Evolutionary conservation across 345 rosid genomes (phyloP).

Genomic region (Eucalyptus guilfoylei): DNA sequence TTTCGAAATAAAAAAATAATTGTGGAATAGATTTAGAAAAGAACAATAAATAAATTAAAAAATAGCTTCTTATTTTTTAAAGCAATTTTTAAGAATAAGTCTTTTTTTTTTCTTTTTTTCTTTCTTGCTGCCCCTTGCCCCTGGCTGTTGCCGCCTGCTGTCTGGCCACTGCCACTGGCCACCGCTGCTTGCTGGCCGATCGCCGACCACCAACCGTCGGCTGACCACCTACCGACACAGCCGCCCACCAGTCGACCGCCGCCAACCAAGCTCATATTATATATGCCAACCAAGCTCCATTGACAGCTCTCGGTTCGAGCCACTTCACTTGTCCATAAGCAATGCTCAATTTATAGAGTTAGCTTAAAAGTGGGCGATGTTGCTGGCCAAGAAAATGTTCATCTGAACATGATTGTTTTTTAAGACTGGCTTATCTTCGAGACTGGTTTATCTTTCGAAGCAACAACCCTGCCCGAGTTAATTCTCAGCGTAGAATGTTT

Average conservation of each 20-base stretch:
- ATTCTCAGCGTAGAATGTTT: not conserved
- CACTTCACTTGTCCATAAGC: not conserved
- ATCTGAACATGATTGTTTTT: not conserved
- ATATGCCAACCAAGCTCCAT: not conserved
- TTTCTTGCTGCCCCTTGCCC: no score
- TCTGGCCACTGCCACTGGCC: no score
- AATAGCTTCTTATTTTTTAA: fast-evolving
- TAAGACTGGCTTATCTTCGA: not conserved
- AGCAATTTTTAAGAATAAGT: no score
- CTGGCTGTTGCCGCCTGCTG: no score
- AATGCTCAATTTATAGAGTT: not conserved
- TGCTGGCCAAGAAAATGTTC: not conserved
- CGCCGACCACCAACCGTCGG: fast-evolving
- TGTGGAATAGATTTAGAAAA: fast-evolving
- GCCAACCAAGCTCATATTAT: not conserved
- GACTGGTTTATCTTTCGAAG: not conserved
- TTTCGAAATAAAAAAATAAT: no score
- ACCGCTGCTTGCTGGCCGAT: no score
- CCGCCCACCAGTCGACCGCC: fast-evolving
- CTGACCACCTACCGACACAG: no score
- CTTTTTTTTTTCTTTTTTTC: no score
- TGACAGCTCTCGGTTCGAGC: not conserved
- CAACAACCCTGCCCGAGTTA: not conserved
- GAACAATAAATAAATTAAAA: no score
- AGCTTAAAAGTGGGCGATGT: not conserved